Evolutionary conservation across 305 asterid species (phyloP), one percentile per base, ranked within the genome.

Genomic region (Fraxinus ornus): DNA sequence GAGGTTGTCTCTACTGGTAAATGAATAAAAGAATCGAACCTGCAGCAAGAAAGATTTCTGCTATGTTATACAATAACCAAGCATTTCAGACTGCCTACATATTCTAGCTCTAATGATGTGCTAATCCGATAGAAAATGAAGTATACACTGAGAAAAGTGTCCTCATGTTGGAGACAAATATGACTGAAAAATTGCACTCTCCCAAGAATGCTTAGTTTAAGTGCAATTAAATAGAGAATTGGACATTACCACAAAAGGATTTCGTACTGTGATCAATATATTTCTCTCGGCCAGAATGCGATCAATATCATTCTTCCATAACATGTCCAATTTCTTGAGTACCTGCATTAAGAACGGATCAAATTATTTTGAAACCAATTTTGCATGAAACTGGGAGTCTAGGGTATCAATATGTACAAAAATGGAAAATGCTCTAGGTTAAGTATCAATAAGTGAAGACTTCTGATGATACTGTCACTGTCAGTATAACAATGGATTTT

Each of bases 241-340:
- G 72, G 30, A 75, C 60, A 84, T 89, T 91, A 95, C 99, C 99
- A 95, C 96, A 90, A 95, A 95, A 80, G 96, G 99, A 82, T 95
- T 95, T 73, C 99, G 94, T 79, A 92, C 99, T 68, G 99, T 88
- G 80, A 95, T 95, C 90, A 95, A 88, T 84, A 95, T 95, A 87
- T 95, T 94, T 33, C 99, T 97, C 90, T 95, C 99, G 10, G 98
- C 95, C 93, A 95, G 86, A 86, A 95, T 95, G 82, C 99, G 94
- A 73, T 94, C 99, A 70, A 95, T 91, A 85, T 94, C 99, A 92
- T 95, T 95, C 92, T 95, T 95, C 87, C 97, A 89, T 86, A 95
- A 81, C 94, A 95, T 90, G 81, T 95, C 98, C 90, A 94, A 80
- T 87, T 94, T 94, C 92, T 94, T 95, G 78, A 95, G 96, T 81